Percentiles rank a stretch among this genome's conserved stretches.
These are phyloP conservation scores for Calycina herbarum DNA, from an alignment of 2,329 filamentous ascomycete genomes.

Conservation along the genomic window DNA sequence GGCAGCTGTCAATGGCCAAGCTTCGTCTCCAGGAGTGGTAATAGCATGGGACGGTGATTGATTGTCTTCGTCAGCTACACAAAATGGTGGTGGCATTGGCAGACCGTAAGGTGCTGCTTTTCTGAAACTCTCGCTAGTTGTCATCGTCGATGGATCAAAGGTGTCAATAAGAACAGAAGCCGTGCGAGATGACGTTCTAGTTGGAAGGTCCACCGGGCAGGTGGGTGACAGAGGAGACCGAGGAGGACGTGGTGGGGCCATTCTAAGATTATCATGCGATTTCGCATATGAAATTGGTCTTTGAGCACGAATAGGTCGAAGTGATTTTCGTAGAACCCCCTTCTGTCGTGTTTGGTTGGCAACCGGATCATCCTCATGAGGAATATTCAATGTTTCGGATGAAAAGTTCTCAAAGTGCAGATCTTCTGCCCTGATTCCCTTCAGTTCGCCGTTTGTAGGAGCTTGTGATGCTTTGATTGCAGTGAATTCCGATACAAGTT, in stretches of 20 bases:
- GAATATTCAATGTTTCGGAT: slow-evolving; percentile 42
- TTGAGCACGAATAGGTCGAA: slow-evolving; percentile 22
- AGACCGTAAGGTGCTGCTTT: slow-evolving; percentile 45
- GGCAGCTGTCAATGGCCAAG: slow-evolving; percentile 45
- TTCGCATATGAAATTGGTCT: slow-evolving; percentile 39
- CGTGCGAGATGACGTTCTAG: slow-evolving; percentile 55
- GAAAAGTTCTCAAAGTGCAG: slow-evolving; percentile 51
- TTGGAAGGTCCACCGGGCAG: slow-evolving; percentile 48
- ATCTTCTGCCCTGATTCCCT: slow-evolving; percentile 43
- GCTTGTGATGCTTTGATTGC: slow-evolving; percentile 42
- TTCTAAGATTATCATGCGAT: slow-evolving; percentile 42
- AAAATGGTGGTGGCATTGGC: slow-evolving; percentile 13
- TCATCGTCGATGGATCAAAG: slow-evolving; percentile 41
- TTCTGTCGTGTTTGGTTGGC: slow-evolving; percentile 18
- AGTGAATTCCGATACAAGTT: slow-evolving; percentile 47
- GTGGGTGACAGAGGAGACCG: slow-evolving; percentile 45
- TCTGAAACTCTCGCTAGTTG: slow-evolving; percentile 45
- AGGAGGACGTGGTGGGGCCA: slow-evolving; percentile 50
- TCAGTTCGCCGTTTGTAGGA: slow-evolving; percentile 40
- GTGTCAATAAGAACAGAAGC: slow-evolving; percentile 48
- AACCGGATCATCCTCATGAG: slow-evolving; percentile 21
- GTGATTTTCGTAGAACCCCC: slow-evolving; percentile 22
- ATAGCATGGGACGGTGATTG: slow-evolving; percentile 41
- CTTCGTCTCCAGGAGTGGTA: slow-evolving; percentile 45
- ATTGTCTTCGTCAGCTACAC: slow-evolving; percentile 7